These are phyloP conservation scores for Picochlorum costavermella DNA, from an alignment of 139 green algal species.

Conservation along the genomic window DNA sequence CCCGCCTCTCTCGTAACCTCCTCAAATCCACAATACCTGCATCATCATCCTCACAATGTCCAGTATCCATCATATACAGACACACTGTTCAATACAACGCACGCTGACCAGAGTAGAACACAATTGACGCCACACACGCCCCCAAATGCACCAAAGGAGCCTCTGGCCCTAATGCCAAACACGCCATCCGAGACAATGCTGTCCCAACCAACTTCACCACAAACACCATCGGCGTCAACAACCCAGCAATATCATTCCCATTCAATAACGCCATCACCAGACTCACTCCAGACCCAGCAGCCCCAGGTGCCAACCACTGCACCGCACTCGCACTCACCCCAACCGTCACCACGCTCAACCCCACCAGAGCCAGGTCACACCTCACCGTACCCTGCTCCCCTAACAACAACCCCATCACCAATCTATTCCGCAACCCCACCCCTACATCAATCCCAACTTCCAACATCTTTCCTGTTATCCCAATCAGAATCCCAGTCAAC, in stretches of 20 bases:
- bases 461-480: slow-evolving; percentile 42
- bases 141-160: slow-evolving; percentile 87
- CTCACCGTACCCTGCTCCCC: slow-evolving; percentile 25
- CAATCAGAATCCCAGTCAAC: slow-evolving; percentile 55
- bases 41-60: background rate
- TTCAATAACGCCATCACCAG: slow-evolving; percentile 69
- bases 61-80: too few species aligned
- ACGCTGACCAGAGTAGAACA: slow-evolving; percentile 22
- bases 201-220: slow-evolving; percentile 22
- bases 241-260: slow-evolving; percentile 37
- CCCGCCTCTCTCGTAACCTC: background rate
- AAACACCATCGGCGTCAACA: slow-evolving; percentile 27
- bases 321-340: slow-evolving; percentile 41
- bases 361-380: background rate
- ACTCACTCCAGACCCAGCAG: slow-evolving; percentile 71
- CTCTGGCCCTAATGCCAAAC: slow-evolving; percentile 49
- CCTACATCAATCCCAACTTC: slow-evolving; percentile 17
- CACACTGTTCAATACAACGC: background rate
- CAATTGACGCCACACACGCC: slow-evolving; percentile 60
- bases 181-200: slow-evolving; percentile 26
- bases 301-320: slow-evolving; percentile 59
- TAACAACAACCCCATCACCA: slow-evolving; percentile 20
- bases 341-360: slow-evolving; percentile 29
- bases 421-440: slow-evolving; percentile 9
- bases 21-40: slow-evolving; percentile 2